phyloP scores from a whole-genome alignment of 768 basidiomycete species.

The Lactifluus subvellereus region DNA sequence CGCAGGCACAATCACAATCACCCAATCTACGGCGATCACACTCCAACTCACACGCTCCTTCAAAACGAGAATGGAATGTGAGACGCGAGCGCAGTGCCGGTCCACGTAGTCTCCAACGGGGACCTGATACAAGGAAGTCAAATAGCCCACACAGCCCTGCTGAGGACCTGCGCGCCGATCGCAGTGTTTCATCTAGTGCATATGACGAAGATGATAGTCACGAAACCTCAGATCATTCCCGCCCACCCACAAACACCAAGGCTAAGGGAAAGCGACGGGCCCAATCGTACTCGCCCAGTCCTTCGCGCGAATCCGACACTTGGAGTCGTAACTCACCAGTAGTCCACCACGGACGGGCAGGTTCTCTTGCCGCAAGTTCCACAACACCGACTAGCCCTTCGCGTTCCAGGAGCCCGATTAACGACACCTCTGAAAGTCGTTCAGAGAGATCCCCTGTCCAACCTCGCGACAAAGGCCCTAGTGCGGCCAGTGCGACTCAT shows the following conservation, averaged over 20 bases:
- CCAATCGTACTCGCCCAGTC: not conserved
- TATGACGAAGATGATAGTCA: not conserved
- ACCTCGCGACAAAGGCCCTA: not conserved
- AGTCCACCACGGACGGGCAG: not conserved
- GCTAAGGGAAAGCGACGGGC: slow-evolving; percentile 16
- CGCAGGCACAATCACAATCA: slow-evolving; percentile 24
- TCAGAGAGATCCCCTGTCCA: not conserved
- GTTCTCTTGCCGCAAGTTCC: not conserved
- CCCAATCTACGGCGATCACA: slow-evolving; percentile 25
- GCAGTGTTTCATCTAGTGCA: not conserved
- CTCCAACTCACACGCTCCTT: slow-evolving; percentile 23
- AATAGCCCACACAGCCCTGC: not conserved
- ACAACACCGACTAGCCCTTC: not conserved
- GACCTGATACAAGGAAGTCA: not conserved
- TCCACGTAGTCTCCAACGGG: not conserved
- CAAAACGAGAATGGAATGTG: not conserved
- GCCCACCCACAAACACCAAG: not conserved
- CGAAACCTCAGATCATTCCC: not conserved
- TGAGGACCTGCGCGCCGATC: not conserved
- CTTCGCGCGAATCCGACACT: not conserved
- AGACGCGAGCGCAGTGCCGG: not conserved
- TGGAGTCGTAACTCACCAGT: not conserved
- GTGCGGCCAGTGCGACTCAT: not conserved
- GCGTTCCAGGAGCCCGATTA: not conserved
- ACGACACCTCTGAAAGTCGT: not conserved